Conservation (phyloP, 116 monocot species). For the Papilionanthe hybrid region DNA sequence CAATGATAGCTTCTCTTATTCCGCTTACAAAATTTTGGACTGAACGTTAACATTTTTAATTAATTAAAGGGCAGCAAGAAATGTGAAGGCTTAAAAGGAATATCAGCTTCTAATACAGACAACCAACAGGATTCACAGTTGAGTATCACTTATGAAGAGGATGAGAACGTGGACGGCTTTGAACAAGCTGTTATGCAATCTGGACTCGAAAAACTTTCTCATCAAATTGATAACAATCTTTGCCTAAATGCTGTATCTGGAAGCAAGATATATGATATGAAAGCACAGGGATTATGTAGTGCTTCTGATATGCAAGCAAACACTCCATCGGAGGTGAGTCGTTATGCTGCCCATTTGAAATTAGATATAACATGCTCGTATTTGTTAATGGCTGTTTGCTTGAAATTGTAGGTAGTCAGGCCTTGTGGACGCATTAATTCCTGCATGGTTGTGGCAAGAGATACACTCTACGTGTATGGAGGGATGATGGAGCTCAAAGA, state of each 20-base stretch:
- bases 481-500: conserved; percentile 96
- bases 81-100: conserved; percentile 24
- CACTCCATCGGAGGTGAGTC: conserved; percentile 47
- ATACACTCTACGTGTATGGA: conserved; percentile 85
- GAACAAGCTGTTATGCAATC: conserved; percentile 30
- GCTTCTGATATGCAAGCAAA: conserved; percentile 30
- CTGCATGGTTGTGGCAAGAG: conserved; percentile 73
- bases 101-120: conserved; percentile 12
- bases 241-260: conserved; percentile 25
- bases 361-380: not conserved
- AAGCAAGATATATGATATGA: conserved; percentile 31
- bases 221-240: conserved; percentile 41
- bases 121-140: conserved; percentile 31
- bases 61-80: conserved; percentile 63
- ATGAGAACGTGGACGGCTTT: conserved; percentile 40
- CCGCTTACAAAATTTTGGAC: not conserved
- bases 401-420: conserved; percentile 49
- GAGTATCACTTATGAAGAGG: conserved; percentile 27
- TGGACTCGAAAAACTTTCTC: conserved; percentile 38
- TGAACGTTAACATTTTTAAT: not conserved
- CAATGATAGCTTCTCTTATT: not conserved
- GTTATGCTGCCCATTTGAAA: not conserved
- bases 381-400: conserved; percentile 10
- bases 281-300: conserved; percentile 22
- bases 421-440: conserved; percentile 96